These are phyloP conservation scores for Tanacetum coccineum DNA, from an alignment of 129 eudicot genomes.

Conservation along the genomic window DNA sequence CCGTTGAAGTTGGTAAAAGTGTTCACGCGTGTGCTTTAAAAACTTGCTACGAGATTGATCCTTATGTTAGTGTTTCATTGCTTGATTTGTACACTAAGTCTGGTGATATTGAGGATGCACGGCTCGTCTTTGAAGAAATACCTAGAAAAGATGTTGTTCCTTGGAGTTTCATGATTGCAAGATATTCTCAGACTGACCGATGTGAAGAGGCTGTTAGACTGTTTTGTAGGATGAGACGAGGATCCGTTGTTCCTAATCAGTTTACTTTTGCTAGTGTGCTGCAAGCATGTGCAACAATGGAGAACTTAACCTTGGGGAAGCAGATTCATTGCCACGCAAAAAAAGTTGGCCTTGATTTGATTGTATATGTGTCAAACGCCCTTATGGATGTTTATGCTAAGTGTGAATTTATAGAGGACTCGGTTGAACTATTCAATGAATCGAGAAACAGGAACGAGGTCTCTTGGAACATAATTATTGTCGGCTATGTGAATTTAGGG, in stretches of 20 bases:
- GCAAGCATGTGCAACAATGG: slow-evolving; percentile 58
- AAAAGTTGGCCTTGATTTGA: slow-evolving; percentile 57
- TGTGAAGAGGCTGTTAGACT: slow-evolving; percentile 52
- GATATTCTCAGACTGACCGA: slow-evolving; percentile 65
- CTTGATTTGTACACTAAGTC: slow-evolving; percentile 65
- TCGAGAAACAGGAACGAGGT: slow-evolving; percentile 51
- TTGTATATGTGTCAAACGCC: slow-evolving; percentile 63
- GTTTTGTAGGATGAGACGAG: slow-evolving; percentile 54
- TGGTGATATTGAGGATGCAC: slow-evolving; percentile 57
- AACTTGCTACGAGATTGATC: slow-evolving; percentile 54
- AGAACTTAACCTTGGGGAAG: slow-evolving; percentile 41
- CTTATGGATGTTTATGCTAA: slow-evolving; percentile 83
- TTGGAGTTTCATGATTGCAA: slow-evolving; percentile 82
- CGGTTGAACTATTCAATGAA: slow-evolving; percentile 42
- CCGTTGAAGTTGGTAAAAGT: slow-evolving; percentile 41
- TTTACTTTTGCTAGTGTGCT: slow-evolving; percentile 70
- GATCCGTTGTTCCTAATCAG: slow-evolving; percentile 48
- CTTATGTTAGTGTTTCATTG: slow-evolving; percentile 55
- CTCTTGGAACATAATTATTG: slow-evolving; percentile 83
- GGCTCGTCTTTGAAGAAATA: slow-evolving; percentile 48
- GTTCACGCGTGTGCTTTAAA: slow-evolving; percentile 60
- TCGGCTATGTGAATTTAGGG: slow-evolving; percentile 57
- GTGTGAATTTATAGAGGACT: slow-evolving; percentile 55
- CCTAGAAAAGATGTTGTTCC: slow-evolving; percentile 62
- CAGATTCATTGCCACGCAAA: slow-evolving; percentile 52